Percentiles rank a stretch among this genome's conserved stretches.
Conservation (phyloP, 441 rosid genomes). For the Brassica hybrid region DNA sequence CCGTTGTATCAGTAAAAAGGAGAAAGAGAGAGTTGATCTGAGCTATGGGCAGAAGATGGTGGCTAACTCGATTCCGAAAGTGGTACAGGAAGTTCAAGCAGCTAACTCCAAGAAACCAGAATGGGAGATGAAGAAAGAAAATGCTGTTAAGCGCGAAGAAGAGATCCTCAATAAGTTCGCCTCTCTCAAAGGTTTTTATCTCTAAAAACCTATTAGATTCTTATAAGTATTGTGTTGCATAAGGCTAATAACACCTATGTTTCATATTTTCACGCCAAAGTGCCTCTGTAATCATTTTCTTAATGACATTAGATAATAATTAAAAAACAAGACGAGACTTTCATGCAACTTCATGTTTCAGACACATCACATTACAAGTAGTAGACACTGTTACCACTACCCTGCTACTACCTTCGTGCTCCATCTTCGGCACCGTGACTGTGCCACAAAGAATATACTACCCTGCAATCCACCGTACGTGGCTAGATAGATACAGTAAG, state of each 20-base stretch:
- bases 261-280: background rate
- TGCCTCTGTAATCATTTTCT: background rate
- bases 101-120: slow-evolving; percentile 55
- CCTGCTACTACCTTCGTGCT: slow-evolving; percentile 17
- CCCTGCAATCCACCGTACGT: background rate
- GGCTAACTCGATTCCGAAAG: slow-evolving; percentile 52
- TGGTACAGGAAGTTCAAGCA: slow-evolving; percentile 57
- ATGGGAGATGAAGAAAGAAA: slow-evolving; percentile 57
- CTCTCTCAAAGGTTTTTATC: slow-evolving; percentile 55
- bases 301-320: background rate
- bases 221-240: slow-evolving; percentile 3
- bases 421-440: slow-evolving; percentile 6
- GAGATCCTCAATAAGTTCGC: slow-evolving; percentile 58
- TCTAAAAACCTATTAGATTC: slow-evolving; percentile 19
- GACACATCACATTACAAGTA: slow-evolving; percentile 5
- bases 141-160: slow-evolving; percentile 53
- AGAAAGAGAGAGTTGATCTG: slow-evolving; percentile 49
- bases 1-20: slow-evolving; percentile 43
- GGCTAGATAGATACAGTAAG: background rate
- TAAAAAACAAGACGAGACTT: background rate
- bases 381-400: background rate
- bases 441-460: no score
- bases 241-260: slow-evolving; percentile 18
- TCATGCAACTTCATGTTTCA: background rate
- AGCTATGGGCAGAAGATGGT: slow-evolving; percentile 50